Base-by-base conservation (phyloP, 1,139 yeast genomes). In the Candida sp. region DNA sequence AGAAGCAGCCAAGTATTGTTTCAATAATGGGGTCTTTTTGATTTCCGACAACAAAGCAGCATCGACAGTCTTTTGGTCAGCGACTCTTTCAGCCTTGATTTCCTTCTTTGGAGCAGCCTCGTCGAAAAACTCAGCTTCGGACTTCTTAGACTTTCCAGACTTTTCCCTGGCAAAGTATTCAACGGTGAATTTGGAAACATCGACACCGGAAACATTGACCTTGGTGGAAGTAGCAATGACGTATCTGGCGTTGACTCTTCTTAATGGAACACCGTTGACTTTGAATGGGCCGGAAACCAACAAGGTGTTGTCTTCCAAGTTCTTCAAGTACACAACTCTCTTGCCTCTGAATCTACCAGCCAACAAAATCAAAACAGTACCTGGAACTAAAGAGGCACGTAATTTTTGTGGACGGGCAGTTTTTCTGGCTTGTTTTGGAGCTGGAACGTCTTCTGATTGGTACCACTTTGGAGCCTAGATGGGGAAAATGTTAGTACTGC, bases 261-360 rank as follows among this genome's bases (percentile, higher is more conserved):
- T 91, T 78, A 94, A 88, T 79, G 99, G 99, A 67, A 94, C 99
- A 86, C 99, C 99, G 82, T 96, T 96, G 72, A 94, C 91, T 88
- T 94, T 96, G 97, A 94, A 96, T 74, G 99, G 99, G 77, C 99
- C 99, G 60, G 98, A 83, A 63, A 94, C 97, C 76, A 94, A 90
- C 73, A 96, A 85, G 65, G 98, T 94, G 93, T 90, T 91, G 88
- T 96, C 99, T 83, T 92, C 98, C 77, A 96, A 87, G 81, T 88
- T 83, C 90, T 94, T 94, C 78, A 94, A 88, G 92, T 89, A 90
- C 62, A 94, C 98, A 70, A 94, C 99, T 85, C 99, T 94, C 92
- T 94, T 96, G 78, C 99, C 99, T 84, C 99, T 90, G 97, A 92
- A 94, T 83, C 98, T 93, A 78, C 99, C 99, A 73, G 99, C 98